Base-by-base conservation (phyloP, 2,329 filamentous ascomycete species). In the Fusarium siculi region DNA sequence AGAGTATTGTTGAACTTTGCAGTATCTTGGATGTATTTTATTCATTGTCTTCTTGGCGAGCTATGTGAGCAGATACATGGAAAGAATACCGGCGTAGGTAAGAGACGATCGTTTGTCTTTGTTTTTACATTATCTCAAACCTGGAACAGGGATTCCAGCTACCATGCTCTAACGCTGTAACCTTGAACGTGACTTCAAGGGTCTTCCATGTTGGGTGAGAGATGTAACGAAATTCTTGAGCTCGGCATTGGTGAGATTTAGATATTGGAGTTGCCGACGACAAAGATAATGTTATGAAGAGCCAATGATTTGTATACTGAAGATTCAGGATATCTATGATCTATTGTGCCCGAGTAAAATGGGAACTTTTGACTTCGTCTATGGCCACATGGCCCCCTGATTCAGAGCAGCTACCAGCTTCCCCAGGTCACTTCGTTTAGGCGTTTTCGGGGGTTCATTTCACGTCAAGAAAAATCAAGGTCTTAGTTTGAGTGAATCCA, bases 1-100 rank as follows among this genome's bases (percentile, higher is more conserved):
- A 82, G 79, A 2, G 80, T 81, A 9, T 76, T 76, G 36, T 79
- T 74, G 55, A 80, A 82, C 76, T 73, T 76, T 40, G 10, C n/a
- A 2, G 53, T 30, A 14, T 32, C 32, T 12, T 32, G 32, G 32
- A 14, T 32, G 5, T 11, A 11, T 32, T 12, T 39, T 54, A 30
- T 62, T 69, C 15, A 1, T 40, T 8, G 46, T 21, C 10, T 23
- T 14, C 4, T 3, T 0, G 32, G 9, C 19, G 9, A 30, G 15
- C 8, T 11, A 16, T 10, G 4, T n/a, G 6, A 10, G n/a, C 9
- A 14, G 30, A 16, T 6, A 14, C 2, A 10, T 25, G 12, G 15
- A 14, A 4, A 19, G 18, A 11, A 7, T 25, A 5, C 50, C 63
- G 32, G 67, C 52, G 42, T 66, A 15, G 66, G 74, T 40, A 71